Base-by-base conservation (phyloP, 768 basidiomycete species). In the Cyclocybe aegerita region DNA sequence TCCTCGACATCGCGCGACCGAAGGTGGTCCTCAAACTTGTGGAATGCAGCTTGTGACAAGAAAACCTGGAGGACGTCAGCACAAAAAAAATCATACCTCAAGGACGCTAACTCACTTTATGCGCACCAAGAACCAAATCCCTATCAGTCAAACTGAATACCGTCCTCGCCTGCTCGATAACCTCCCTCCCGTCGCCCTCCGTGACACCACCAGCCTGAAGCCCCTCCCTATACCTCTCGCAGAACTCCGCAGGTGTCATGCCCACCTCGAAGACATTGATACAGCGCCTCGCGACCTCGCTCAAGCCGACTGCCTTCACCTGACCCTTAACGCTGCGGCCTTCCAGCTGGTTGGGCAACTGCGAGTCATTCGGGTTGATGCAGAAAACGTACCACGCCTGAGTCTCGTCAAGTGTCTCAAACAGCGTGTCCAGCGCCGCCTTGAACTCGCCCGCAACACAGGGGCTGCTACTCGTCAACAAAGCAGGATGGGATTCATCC, bases 321-420 rank as follows among this genome's bases (percentile, higher is more conserved):
- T 98, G 96, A 0, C 90, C 90, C 66, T 94, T 96, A 43, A 98
- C 88, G 36, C 88, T 86, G 39, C 94, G 77, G 9, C 91, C 90
- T 72, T 98, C 96, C 46, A 98, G 73, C 65, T 98, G 95, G 64
- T 93, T 92, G 35, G 95, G 93, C 14, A 98, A 71, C 63, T 96
- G 96, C 17, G 92, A 86, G 70, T 98, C 94, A 63, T 98, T 99
- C 4, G 95, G 93, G 65, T 90, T 93, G 59, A 98, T 70, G 62
- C 93, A 97, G 69, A 96, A 92, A 12, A 97, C 79, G 59, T 85
- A 88, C 94, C 94, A 98, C 1, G 83, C 72, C 70, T 94, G 89
- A 11, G 92, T 89, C 59, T 97, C 95, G 47, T 88, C 85, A 17
- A 98, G 73, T 1, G 93, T 93, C 56, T 88, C 82, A 57, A 98